Percentiles rank a stretch among this genome's conserved stretches.
Conservation (phyloP, 768 basidiomycete species). For the Hygrocybe coccinea region DNA sequence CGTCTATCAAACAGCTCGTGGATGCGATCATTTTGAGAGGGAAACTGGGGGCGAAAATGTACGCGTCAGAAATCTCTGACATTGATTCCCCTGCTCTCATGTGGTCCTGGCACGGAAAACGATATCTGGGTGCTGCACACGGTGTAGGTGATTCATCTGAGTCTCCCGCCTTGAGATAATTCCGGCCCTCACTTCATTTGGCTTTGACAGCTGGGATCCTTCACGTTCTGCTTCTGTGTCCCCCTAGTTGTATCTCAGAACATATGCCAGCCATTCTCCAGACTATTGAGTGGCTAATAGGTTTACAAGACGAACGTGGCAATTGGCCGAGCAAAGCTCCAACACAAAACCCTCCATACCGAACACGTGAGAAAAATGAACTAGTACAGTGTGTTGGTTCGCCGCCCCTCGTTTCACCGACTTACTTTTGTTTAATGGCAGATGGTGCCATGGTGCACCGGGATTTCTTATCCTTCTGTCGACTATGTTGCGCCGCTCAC, state of each 20-base stretch:
- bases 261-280: slow-evolving; percentile 39
- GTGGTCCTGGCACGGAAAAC: slow-evolving; percentile 57
- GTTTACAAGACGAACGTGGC: slow-evolving; percentile 40
- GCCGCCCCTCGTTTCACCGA: neutral
- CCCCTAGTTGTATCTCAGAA: slow-evolving; percentile 30
- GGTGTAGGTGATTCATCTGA: slow-evolving; percentile 43
- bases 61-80: slow-evolving; percentile 26
- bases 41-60: slow-evolving; percentile 31
- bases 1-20: slow-evolving; percentile 34
- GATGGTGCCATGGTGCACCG: slow-evolving; percentile 60
- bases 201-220: slow-evolving; percentile 45
- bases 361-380: slow-evolving; percentile 26
- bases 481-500: slow-evolving; percentile 34
- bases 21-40: slow-evolving; percentile 41
- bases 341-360: slow-evolving; percentile 5
- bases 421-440: slow-evolving; percentile 13
- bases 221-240: slow-evolving; percentile 45
- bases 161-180: neutral
- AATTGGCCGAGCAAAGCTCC: slow-evolving; percentile 52
- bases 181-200: neutral
- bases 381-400: slow-evolving; percentile 43
- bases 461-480: slow-evolving; percentile 47
- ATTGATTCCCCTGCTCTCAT: slow-evolving; percentile 41
- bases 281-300: slow-evolving; percentile 46
- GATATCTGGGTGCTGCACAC: slow-evolving; percentile 55